Evolutionary conservation across 352 stramenopile species (phyloP).

Genomic region (Chrysophaeum taylorii): DNA sequence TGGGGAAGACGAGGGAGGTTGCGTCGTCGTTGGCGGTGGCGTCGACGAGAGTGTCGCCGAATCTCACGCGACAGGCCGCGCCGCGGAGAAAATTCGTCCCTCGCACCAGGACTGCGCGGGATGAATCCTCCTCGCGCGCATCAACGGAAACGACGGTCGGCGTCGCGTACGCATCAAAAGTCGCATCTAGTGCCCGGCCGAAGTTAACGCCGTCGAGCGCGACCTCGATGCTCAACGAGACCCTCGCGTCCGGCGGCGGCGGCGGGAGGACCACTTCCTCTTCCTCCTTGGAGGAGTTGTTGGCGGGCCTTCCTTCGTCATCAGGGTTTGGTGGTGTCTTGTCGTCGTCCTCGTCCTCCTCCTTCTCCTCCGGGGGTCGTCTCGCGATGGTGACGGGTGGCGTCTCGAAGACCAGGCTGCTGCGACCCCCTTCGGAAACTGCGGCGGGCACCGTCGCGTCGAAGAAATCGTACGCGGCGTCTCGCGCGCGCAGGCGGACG

Average conservation of each 20-base stretch:
- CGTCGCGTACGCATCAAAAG: neutral
- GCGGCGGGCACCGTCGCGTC: neutral
- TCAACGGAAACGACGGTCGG: neutral
- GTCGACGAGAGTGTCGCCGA: no score
- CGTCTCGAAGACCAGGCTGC: neutral
- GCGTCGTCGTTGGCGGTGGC: no score
- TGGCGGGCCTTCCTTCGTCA: no score
- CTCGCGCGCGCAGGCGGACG: neutral
- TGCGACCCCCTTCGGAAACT: neutral
- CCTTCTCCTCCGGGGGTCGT: neutral
- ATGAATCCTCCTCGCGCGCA: no score
- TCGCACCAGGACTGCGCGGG: no score
- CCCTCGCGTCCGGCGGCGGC: neutral
- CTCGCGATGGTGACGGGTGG: neutral
- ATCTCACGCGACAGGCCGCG: no score
- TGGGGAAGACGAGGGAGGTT: no score
- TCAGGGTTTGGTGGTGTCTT: no score
- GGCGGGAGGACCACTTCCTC: neutral
- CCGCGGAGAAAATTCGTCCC: no score
- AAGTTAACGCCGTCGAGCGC: neutral
- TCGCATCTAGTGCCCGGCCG: neutral
- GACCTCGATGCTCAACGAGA: neutral
- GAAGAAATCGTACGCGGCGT: neutral
- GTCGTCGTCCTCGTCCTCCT: neutral
- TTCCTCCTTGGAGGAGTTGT: no score